Evolutionary conservation across 208 protist species (phyloP), one percentile per base, ranked within the genome.

Genomic region (Acanthamoeba lugdunensis): DNA sequence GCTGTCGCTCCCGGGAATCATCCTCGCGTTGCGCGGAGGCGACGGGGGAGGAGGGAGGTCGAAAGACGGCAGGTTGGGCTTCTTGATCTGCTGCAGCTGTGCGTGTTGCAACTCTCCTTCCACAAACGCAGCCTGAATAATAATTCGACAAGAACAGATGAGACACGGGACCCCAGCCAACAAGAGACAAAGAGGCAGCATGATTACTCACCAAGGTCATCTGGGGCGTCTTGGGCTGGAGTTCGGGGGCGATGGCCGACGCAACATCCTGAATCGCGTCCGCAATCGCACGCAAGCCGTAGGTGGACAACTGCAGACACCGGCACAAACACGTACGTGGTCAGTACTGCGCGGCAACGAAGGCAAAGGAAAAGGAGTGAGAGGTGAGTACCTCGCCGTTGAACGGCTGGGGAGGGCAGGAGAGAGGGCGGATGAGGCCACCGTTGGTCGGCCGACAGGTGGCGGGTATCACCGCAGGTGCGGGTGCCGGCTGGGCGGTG

Each of bases 1-100:
- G 45, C 33, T 56, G 75, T 54, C 25, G 14, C 4, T 84, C 13
- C 25, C 41, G 25, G n/a, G 21, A 11, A 84, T 58, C 69, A 21
- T n/a, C 16, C 50, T 48, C 0, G 13, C 50, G 9, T 54, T 9
- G 52, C 79, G 45, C 79, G 79, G 79, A 63, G 79, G 79, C 0
- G 79, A 87, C 45, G 79, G 79, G 28, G 79, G 79, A 56, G 79
- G 79, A n/a, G 79, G 79, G 5, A 87, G 79, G 33, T 87, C 79
- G 25, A 87, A 87, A 6, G 79, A 87, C 52, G 79, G 79, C 79
- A 87, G 50, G 79, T 87, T 87, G 79, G 79, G 79, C n/a, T 87
- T 87, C 50, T 41, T 54, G 79, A 63, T 28, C 79, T 87, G 33
- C 16, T 52, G 14, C 71, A 41, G n/a, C 41, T 65, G 79, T 4